phyloP scores from a whole-genome alignment of 2,329 filamentous ascomycete genomes.

The Pseudogymnoascus sp. region DNA sequence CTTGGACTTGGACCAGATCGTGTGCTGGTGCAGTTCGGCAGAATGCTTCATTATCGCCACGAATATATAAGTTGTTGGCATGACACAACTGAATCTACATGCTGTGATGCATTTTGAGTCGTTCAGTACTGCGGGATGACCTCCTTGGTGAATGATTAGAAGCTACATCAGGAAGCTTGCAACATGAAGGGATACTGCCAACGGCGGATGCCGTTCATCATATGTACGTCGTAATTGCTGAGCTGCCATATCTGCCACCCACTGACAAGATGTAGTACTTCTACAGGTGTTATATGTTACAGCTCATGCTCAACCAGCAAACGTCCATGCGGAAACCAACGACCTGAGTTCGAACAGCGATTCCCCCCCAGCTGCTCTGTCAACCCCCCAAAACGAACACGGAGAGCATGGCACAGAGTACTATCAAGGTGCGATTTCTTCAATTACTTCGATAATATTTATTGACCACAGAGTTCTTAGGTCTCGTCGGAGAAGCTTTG shows the following conservation, averaged over 20 bases:
- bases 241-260: neutral
- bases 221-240: conserved; percentile 20
- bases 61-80: neutral
- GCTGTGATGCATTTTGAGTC: neutral
- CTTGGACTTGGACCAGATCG: conserved; percentile 9
- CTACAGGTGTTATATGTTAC: conserved; percentile 20
- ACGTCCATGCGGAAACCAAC: neutral
- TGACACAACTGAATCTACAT: neutral
- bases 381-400: conserved; percentile 21
- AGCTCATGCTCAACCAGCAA: conserved; percentile 13
- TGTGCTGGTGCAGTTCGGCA: neutral
- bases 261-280: conserved; percentile 10
- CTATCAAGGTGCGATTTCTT: conserved; percentile 3
- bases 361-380: conserved; percentile 12
- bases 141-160: neutral
- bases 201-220: conserved; percentile 25
- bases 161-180: conserved; percentile 10
- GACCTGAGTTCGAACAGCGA: neutral
- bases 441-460: neutral
- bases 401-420: conserved; percentile 16
- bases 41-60: neutral
- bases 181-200: conserved; percentile 25
- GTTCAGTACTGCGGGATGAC: conserved; percentile 2
- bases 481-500: conserved; percentile 30
- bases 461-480: conserved; percentile 10